These are phyloP conservation scores for Silybum marianum DNA, from an alignment of 129 eudicot species.

Conservation along the genomic window DNA sequence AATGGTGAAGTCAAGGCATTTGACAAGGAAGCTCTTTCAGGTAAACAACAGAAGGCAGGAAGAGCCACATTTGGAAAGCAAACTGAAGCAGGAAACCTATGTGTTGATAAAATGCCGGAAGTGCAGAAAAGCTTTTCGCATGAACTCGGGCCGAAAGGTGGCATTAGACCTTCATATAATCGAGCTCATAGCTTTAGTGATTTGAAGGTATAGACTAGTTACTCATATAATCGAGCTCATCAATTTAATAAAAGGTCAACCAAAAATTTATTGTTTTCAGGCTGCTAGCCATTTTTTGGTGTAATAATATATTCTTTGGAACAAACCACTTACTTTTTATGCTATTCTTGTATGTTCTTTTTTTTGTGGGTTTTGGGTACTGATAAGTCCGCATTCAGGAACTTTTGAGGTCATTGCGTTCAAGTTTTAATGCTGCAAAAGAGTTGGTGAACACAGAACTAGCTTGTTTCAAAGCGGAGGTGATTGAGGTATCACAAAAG, in stretches of 20 bases:
- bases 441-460: conserved; percentile 74
- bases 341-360: conserved; percentile 3
- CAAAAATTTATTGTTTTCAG: not conserved
- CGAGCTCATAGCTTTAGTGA: conserved; percentile 78
- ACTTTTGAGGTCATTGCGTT: conserved; percentile 68
- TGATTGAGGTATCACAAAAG: conserved; percentile 54
- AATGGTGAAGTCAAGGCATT: conserved; percentile 38
- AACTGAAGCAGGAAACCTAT: conserved; percentile 33
- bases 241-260: not conserved
- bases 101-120: conserved; percentile 51
- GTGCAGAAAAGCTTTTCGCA: conserved; percentile 82
- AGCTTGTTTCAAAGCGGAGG: conserved; percentile 54
- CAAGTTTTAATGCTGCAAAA: conserved; percentile 80
- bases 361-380: conserved; percentile 14
- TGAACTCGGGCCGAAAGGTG: conserved; percentile 86
- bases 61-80: conserved; percentile 41
- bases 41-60: conserved; percentile 45
- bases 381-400: conserved; percentile 46
- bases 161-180: conserved; percentile 54
- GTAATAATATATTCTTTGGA: not conserved
- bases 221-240: not conserved
- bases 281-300: not conserved
- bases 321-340: not conserved
- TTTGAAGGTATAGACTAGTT: conserved; percentile 57
- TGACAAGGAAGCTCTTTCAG: conserved; percentile 48